Evolutionary conservation across 176 grass and related monocot genomes (phyloP), one percentile per base, ranked within the genome.

Genomic region (Bonia amplexicaulis): DNA sequence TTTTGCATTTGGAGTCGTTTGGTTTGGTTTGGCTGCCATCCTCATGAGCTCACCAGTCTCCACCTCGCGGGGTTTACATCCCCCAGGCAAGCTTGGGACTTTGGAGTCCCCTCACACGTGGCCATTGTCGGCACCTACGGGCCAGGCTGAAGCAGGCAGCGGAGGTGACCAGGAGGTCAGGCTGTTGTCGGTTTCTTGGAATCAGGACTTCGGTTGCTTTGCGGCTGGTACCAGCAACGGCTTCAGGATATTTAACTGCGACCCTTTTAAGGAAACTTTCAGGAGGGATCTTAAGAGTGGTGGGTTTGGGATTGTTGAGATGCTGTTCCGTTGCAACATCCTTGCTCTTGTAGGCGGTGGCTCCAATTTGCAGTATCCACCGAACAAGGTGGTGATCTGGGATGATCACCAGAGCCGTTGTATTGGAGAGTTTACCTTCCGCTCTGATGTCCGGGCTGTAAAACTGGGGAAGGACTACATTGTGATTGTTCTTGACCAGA

Each of bases 321-420:
- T 95, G 95, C 68, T 97, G 54, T 97, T 95, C 84, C 91, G 92
- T 52, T 91, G 89, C 74, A 97, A 97, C 80, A 97, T 97, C 82
- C 79, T 97, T 63, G 95, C 95, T 25, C 93, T 97, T 84, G 95
- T 95, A 13, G 92, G 95, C 3, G 89, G 91, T 8, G 90, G 85
- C 57, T 88, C 95, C 69, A 94, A 95, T 76, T 49, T 55, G 7
- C 85, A 88, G 76, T 97, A 95, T 85, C 95, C 91, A 1, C 85
- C 92, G 1, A 97, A 93, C 82, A 97, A 97, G 88, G 90, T 97
- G 51, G 87, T 97, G 76, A 95, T 97, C 68, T 97, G 95, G 95
- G 95, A 97, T 60, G 95, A 97, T 82, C 91, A 95, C 62, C 91
- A 91, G 77, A 91, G 95, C 75, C 87, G 89, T 69, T 97, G 92